Evolutionary conservation across 805 yeast genomes (phyloP).

Genomic region (Saccharomycopsis capsularis): DNA sequence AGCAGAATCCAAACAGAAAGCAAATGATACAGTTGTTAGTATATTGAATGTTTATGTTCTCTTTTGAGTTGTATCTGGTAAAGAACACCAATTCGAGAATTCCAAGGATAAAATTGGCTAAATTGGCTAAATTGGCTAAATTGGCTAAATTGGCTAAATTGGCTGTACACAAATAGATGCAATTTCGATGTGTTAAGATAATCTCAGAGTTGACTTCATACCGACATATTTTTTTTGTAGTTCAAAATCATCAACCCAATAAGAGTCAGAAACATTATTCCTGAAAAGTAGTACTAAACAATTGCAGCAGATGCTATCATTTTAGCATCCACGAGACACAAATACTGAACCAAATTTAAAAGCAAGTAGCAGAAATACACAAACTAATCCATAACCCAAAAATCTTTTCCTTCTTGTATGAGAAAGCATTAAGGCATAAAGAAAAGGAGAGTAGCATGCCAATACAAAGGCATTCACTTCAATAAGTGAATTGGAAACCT

Average conservation of each 20-base stretch:
- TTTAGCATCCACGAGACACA: conserved; percentile 8
- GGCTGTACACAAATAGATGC: conserved; percentile 2
- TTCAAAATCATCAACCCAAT: background rate
- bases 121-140: conserved; percentile 6
- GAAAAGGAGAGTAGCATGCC: conserved; percentile 2
- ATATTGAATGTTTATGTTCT: background rate
- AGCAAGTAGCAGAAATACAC: conserved; percentile 4
- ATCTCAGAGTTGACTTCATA: conserved; percentile 6
- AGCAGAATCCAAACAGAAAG: conserved; percentile 11
- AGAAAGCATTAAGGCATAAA: conserved; percentile 2
- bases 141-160: conserved; percentile 12
- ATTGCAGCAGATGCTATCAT: background rate
- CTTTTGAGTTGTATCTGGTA: background rate
- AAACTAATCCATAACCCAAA: background rate
- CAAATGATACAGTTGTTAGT: conserved; percentile 8
- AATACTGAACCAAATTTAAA: conserved; percentile 2
- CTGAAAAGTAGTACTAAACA: conserved; percentile 6
- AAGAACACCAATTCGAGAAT: conserved; percentile 9
- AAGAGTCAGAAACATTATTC: conserved; percentile 1
- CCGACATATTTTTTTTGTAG: conserved; percentile 3
- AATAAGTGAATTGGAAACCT: conserved; percentile 3
- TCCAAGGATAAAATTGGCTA: conserved; percentile 14
- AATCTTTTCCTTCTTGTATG: conserved; percentile 1
- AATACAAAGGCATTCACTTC: conserved; percentile 7
- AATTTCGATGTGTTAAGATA: background rate